Evolutionary conservation across 2,329 filamentous ascomycete species (phyloP).

Genomic region (Fusarium virguliforme): DNA sequence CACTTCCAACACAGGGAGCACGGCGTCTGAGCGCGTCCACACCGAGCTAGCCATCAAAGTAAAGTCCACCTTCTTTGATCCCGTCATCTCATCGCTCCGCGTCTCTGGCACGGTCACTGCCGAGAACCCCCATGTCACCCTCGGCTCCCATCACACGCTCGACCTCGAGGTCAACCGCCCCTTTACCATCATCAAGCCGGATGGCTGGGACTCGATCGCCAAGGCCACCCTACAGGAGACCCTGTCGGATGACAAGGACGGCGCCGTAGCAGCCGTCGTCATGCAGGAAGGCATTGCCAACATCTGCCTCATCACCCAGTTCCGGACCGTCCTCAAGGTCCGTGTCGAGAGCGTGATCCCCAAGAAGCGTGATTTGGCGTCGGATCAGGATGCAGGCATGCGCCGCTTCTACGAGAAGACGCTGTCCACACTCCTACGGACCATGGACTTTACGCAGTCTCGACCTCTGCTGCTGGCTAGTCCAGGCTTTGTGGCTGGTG

Average conservation of each 20-base stretch:
- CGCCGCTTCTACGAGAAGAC: conserved; percentile 82
- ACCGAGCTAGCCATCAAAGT: conserved; percentile 72
- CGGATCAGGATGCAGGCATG: conserved; percentile 80
- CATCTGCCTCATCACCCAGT: conserved; percentile 86
- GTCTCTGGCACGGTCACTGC: conserved; percentile 69
- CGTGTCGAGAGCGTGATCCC: conserved; percentile 76
- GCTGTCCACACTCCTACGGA: conserved; percentile 81
- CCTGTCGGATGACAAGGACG: conserved; percentile 82
- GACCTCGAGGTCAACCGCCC: conserved; percentile 91
- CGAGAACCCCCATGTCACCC: conserved; percentile 68
- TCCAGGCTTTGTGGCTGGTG: conserved; percentile 87
- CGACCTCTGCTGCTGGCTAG: conserved; percentile 87
- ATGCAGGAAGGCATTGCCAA: conserved; percentile 93
- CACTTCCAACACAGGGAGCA: conserved; percentile 65
- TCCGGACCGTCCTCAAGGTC: conserved; percentile 80
- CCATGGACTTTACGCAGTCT: conserved; percentile 80
- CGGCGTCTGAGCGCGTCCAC: conserved; percentile 69
- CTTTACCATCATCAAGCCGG: conserved; percentile 89
- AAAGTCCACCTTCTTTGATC: conserved; percentile 72
- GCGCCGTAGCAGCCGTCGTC: conserved; percentile 89
- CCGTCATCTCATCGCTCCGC: conserved; percentile 68
- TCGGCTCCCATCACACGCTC: conserved; percentile 73
- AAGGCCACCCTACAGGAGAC: conserved; percentile 84
- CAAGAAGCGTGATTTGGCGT: conserved; percentile 76
- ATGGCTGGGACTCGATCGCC: conserved; percentile 91